Evolutionary conservation across 768 basidiomycete species (phyloP).

Genomic region (Podaxis mareebaensis): DNA sequence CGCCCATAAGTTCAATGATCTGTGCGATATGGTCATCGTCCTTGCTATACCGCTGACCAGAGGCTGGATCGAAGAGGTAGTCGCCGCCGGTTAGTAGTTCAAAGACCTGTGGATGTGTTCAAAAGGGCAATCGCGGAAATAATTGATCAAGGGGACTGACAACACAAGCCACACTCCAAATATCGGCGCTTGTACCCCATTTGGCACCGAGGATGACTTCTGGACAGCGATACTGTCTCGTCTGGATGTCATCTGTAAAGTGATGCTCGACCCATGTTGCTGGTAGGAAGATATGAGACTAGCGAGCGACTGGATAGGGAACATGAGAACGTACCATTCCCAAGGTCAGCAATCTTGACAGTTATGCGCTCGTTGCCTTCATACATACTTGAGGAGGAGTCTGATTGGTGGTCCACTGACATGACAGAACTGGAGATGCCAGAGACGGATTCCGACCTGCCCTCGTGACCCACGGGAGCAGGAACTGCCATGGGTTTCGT

Average conservation of each 20-base stretch:
- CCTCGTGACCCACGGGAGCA: conserved; percentile 4
- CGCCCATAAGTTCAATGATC: conserved; percentile 94
- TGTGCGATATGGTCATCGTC: conserved; percentile 98
- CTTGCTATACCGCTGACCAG: conserved; percentile 92
- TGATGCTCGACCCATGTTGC: conserved; percentile 93
- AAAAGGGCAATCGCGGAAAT: neutral
- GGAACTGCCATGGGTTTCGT: conserved; percentile 29
- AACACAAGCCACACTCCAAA: conserved; percentile 96
- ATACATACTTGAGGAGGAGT: conserved; percentile 24
- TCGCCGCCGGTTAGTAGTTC: conserved; percentile 96
- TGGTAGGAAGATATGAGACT: conserved; percentile 24
- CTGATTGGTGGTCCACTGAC: conserved; percentile 35
- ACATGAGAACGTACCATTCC: conserved; percentile 66
- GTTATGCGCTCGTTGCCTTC: conserved; percentile 62
- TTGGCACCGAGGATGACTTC: conserved; percentile 96
- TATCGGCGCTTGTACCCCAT: conserved; percentile 94
- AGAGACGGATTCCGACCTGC: conserved; percentile 19
- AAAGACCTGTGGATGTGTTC: conserved; percentile 63
- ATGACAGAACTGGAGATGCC: conserved; percentile 30
- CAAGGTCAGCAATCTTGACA: conserved; percentile 98
- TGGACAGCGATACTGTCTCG: conserved; percentile 94
- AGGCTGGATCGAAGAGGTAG: conserved; percentile 96
- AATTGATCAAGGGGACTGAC: conserved; percentile 44
- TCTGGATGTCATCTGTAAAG: conserved; percentile 99
- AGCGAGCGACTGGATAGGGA: neutral